These are phyloP conservation scores for Trichocladium uniseriatum DNA, from an alignment of 495 filamentous ascomycete species.

Conservation along the genomic window DNA sequence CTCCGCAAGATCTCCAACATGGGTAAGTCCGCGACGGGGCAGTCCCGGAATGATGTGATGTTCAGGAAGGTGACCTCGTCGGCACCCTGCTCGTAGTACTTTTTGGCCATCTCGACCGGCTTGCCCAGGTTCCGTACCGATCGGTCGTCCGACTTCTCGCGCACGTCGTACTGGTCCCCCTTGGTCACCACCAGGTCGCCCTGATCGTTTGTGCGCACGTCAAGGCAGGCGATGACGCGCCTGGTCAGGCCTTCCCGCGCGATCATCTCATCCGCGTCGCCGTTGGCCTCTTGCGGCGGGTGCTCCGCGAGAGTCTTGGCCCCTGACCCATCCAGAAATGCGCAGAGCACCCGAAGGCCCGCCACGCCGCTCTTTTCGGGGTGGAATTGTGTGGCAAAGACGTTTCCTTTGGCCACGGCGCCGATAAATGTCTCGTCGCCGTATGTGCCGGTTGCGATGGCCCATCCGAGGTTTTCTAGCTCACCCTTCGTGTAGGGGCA, in stretches of 20 bases:
- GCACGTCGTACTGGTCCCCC: slow-evolving; percentile 98
- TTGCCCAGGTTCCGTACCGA: slow-evolving; percentile 90
- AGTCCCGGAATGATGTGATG: slow-evolving; percentile 95
- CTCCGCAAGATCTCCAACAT: slow-evolving; percentile 89
- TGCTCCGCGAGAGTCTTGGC: slow-evolving; percentile 29
- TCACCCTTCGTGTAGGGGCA: slow-evolving; percentile 61
- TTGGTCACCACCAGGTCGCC: slow-evolving; percentile 97
- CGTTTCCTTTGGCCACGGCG: slow-evolving; percentile 71
- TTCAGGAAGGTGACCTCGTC: slow-evolving; percentile 97
- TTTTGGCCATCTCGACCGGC: slow-evolving; percentile 85
- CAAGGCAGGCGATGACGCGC: slow-evolving; percentile 88
- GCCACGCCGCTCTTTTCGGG: slow-evolving; percentile 94
- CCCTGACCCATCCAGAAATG: slow-evolving; percentile 67
- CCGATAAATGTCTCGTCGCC: slow-evolving; percentile 87
- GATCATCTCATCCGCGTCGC: slow-evolving; percentile 6
- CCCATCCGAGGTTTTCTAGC: slow-evolving; percentile 73
- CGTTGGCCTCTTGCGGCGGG: slow-evolving; percentile 5
- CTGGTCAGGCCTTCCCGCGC: slow-evolving; percentile 62
- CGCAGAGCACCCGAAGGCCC: slow-evolving; percentile 70
- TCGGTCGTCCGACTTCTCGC: slow-evolving; percentile 72
- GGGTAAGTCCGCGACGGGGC: slow-evolving; percentile 78
- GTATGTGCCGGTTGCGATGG: slow-evolving; percentile 77
- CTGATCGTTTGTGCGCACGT: slow-evolving; percentile 91
- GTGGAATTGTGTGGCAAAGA: slow-evolving; percentile 93
- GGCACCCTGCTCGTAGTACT: slow-evolving; percentile 93